Evolutionary conservation across 2,329 filamentous ascomycete genomes (phyloP).

Genomic region (Chaetothyriales sp.): DNA sequence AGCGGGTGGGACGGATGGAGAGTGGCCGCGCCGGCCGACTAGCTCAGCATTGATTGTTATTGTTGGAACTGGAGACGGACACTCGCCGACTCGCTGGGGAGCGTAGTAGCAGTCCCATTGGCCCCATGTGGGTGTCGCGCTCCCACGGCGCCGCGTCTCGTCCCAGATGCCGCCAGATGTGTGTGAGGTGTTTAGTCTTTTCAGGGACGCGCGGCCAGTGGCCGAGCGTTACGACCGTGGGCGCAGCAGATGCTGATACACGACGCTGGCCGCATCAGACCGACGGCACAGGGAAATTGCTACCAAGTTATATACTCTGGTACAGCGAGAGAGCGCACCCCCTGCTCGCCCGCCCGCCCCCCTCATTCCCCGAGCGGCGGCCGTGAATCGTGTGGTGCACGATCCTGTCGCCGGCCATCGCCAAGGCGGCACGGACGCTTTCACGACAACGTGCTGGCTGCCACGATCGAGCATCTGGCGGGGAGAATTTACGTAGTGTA

Average conservation of each 20-base stretch:
- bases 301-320: background rate
- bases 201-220: background rate
- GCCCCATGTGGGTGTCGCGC: background rate
- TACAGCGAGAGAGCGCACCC: background rate
- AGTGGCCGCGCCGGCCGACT: background rate
- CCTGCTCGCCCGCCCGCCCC: too few relatives aligned
- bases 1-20: too few relatives aligned
- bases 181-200: background rate
- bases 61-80: background rate
- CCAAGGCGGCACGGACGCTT: background rate
- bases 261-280: background rate
- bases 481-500: background rate
- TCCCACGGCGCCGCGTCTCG: too few relatives aligned
- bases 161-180: background rate
- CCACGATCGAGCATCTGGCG: background rate
- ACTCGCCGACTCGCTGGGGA: background rate
- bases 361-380: too few relatives aligned
- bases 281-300: background rate
- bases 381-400: too few relatives aligned
- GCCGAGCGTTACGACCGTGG: background rate
- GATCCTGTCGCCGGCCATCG: background rate
- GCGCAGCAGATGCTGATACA: background rate
- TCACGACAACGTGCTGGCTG: background rate
- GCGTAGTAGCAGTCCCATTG: background rate
- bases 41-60: background rate